Percentiles rank a stretch among this genome's conserved stretches.
These are phyloP conservation scores for Fusarium decemcellulare DNA, from an alignment of 2,329 filamentous ascomycete species.

Conservation along the genomic window DNA sequence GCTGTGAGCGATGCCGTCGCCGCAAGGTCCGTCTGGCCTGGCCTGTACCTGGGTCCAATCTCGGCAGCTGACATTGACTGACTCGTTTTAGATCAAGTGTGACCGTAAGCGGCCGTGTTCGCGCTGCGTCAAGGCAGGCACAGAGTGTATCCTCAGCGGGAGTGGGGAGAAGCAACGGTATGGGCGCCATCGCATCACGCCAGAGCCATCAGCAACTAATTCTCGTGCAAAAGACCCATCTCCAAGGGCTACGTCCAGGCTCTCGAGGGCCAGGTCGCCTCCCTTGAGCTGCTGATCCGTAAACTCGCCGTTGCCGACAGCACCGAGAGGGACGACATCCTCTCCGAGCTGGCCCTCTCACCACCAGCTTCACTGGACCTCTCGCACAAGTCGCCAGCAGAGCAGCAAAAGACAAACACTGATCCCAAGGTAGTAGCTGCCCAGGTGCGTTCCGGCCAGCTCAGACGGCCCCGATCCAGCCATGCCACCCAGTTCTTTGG, in stretches of 20 bases:
- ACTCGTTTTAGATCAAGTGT: constrained; percentile 62
- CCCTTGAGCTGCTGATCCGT: constrained; percentile 61
- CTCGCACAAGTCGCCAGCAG: constrained; percentile 27
- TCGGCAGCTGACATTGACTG: not conserved
- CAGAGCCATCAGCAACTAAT: not conserved
- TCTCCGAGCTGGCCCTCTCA: constrained; percentile 54
- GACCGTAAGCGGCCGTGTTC: constrained; percentile 65
- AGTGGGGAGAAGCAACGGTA: constrained; percentile 61
- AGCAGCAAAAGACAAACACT: constrained; percentile 43
- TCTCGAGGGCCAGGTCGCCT: constrained; percentile 61
- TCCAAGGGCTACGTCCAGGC: constrained; percentile 63
- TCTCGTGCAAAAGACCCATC: constrained; percentile 53
- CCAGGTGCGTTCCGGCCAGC: constrained; percentile 51
- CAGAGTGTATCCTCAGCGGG: constrained; percentile 57
- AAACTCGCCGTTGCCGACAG: constrained; percentile 58
- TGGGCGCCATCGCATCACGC: constrained; percentile 11
- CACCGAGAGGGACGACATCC: constrained; percentile 57
- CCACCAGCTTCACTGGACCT: constrained; percentile 34
- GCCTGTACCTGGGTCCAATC: too few relatives aligned
- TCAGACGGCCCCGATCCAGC: constrained; percentile 57
- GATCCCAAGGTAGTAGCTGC: constrained; percentile 51
- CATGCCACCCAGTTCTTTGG: constrained; percentile 63
- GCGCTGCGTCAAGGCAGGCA: constrained; percentile 60
- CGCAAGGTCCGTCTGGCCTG: constrained; percentile 53
- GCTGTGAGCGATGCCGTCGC: constrained; percentile 60